Evolutionary conservation across 2,329 filamentous ascomycete genomes (phyloP).

Genomic region (Ophiostoma himal-ulmi): DNA sequence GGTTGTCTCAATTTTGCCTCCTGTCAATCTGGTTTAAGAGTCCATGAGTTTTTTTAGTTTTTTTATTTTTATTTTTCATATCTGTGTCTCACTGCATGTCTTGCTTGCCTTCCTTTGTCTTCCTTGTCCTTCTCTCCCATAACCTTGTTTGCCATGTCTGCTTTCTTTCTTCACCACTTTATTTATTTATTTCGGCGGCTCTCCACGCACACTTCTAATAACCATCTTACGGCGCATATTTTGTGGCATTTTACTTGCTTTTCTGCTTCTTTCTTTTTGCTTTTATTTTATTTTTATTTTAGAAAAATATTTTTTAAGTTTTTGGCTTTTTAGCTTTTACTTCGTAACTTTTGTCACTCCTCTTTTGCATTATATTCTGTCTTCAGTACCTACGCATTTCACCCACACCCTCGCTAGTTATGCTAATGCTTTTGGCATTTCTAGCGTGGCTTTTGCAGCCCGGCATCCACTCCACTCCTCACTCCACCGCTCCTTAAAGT

Average conservation of each 20-base stretch:
- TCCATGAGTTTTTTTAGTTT: not conserved
- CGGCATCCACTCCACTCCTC: slow-evolving; percentile 3
- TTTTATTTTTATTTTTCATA: not conserved
- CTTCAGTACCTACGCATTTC: not conserved
- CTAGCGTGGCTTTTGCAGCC: slow-evolving; percentile 1
- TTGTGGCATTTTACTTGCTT: not conserved
- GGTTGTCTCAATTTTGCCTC: not conserved
- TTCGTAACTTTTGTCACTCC: not conserved
- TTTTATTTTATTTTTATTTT: no score
- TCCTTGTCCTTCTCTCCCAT: not conserved
- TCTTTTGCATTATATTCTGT: not conserved
- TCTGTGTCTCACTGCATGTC: not conserved
- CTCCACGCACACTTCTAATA: not conserved
- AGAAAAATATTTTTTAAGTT: no score
- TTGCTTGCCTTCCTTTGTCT: not conserved
- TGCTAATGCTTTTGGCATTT: not conserved
- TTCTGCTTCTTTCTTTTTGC: not conserved
- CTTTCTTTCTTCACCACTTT: not conserved
- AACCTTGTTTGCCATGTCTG: not conserved
- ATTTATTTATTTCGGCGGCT: not conserved
- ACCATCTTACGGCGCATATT: not conserved
- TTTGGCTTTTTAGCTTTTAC: not conserved
- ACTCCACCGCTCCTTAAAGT: slow-evolving; percentile 9
- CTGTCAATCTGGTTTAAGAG: not conserved
- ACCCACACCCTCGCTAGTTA: not conserved